Conservation (phyloP, 345 rosid species). For the Viola odorata region DNA sequence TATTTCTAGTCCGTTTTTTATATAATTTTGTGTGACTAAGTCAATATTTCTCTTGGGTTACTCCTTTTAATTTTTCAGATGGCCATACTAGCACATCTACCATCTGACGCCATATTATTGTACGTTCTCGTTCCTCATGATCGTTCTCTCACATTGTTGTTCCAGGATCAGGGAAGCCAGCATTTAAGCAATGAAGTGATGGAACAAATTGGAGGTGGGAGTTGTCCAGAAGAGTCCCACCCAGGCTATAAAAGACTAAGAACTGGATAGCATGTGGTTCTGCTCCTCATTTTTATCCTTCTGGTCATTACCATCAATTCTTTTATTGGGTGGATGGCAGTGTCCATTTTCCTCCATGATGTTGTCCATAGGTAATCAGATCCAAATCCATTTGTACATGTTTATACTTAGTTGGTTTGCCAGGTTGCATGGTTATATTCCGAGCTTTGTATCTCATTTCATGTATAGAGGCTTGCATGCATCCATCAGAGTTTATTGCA, state of each 20-base stretch:
- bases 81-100: not conserved
- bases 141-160: not conserved
- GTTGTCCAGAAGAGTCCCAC: conserved; percentile 31
- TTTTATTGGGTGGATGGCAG: not conserved
- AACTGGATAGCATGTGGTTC: conserved; percentile 27
- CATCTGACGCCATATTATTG: not conserved
- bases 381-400: conserved; percentile 36
- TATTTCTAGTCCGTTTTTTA: not conserved
- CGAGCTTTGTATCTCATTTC: conserved; percentile 1
- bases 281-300: conserved; percentile 6
- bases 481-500: not conserved
- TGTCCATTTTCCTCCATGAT: conserved; percentile 13
- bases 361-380: not conserved
- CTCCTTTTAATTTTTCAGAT: not conserved
- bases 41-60: not conserved
- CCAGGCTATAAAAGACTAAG: conserved; percentile 41
- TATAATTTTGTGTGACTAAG: too few relatives aligned
- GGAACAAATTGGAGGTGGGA: conserved; percentile 30
- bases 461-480: conserved; percentile 21
- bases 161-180: conserved; percentile 35
- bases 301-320: conserved; percentile 15
- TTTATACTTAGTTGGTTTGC: conserved; percentile 17
- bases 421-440: conserved; percentile 19
- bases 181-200: conserved; percentile 26
- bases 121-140: not conserved